Base-by-base conservation (phyloP, 768 basidiomycete species). In the Gautieria morchelliformis region DNA sequence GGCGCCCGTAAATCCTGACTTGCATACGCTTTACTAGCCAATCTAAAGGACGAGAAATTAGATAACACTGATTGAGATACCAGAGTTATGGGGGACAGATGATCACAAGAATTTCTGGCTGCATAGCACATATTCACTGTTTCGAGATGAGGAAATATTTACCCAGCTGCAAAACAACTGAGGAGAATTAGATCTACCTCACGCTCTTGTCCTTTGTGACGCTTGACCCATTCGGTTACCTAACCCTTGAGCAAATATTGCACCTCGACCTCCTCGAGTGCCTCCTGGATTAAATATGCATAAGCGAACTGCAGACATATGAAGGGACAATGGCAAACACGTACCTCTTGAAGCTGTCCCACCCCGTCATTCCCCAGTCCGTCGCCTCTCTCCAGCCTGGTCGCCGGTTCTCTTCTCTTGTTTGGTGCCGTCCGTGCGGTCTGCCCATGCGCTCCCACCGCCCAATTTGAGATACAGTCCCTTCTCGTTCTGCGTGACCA, bases 401-500 rank as follows among this genome's bases (percentile, higher is more conserved):
- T 91, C 89, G 14, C 84, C 82, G 30, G 35, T 6, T 15, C 87
- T 80, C 69, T 89, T 90, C 63, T 88, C 87, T 24, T 83, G 84
- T 66, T 89, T 87, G 22, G 68, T 73, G 15, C 84, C 84, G 61
- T 88, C 87, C 32, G 74, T 77, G 42, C 86, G 73, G 45, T 89
- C 87, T 44, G 75, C 74, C 85, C 86, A 87, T 8, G 75, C 78
- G 39, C 75, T 69, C 39, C 74, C 70, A 5, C 80, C 80, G 52
- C 92, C 91, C 63, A 93, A 81, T 69, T 93, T 94, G 62, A 77
- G 66, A 68, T 96, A 93, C 47, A 96, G 72, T 1, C 81, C 75
- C 75, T 94, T 95, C 71, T 97, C 93, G 65, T 92, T 95, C 63
- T 89, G 87, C 65, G 97, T 93, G 5, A 93, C 84, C 81, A 97